Evolutionary conservation across 228 moss, liverwort and hornwort species (phyloP), one percentile per base, ranked within the genome.

Genomic region (Sphagnum magellanicum): DNA sequence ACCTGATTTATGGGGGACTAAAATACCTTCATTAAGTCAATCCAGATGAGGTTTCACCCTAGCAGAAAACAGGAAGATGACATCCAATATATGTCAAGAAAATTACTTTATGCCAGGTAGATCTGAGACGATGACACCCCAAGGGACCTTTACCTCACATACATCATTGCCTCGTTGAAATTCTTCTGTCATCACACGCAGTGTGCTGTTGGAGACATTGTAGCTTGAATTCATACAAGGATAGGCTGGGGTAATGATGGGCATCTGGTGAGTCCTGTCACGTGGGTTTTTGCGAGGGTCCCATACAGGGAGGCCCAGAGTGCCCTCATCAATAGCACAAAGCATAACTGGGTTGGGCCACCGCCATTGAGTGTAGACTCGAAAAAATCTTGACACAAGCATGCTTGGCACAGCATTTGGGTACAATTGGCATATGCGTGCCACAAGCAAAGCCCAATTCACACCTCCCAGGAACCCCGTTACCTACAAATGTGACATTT

Each of bases 341-440:
- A 98, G 84, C 98, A 98, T 98, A 46, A 98, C 98, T 13, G 98
- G 98, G 78, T 92, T 98, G 50, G 98, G 91, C 98, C 98, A 93
- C 13, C 98, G 81, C 98, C 98, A 98, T 71, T 98, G 98, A 64
- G 92, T 93, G 73, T 93, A 98, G 48, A 98, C 98, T 60, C 98
- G 91, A 59, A 98, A 98, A 74, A 98, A 98, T 64, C 98, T 90
- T 64, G 98, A 93, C 71, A 98, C 94, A 70, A 98, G 74, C 92
- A 98, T 91, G 83, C 98, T 98, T 58, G 98, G 98, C 58, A 98
- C 94, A 53, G 98, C 98, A 74, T 90, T 91, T 52, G 98, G 98
- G 81, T 98, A 98, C 63, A 98, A 76, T 75, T 98, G 98, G 74
- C 98, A 98, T 78, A 98, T 98, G 79, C 98, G 91, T 75, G 98